These are phyloP conservation scores for Suhomyces pyralidae DNA, from an alignment of 805 yeast genomes.

Conservation along the genomic window DNA sequence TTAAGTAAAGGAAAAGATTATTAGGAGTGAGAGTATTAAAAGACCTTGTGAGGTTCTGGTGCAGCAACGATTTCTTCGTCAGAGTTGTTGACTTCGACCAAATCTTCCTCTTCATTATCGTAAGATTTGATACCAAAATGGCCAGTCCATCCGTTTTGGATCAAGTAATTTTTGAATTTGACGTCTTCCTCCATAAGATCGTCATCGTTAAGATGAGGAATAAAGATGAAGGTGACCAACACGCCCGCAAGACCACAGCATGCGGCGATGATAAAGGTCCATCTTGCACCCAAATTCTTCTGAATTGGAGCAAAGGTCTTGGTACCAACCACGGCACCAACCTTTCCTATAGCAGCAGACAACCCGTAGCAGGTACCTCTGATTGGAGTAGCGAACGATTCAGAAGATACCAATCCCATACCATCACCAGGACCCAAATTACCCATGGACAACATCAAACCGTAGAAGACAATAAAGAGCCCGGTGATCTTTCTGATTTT, in stretches of 20 bases:
- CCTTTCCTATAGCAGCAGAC: slow-evolving; percentile 77
- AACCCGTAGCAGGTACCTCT: slow-evolving; percentile 75
- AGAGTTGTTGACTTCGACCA: neutral
- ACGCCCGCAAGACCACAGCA: slow-evolving; percentile 67
- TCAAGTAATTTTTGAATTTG: slow-evolving; percentile 56
- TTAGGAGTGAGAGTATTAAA: neutral
- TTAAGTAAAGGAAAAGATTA: neutral
- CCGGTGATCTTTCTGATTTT: slow-evolving; percentile 56
- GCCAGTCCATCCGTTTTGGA: slow-evolving; percentile 59
- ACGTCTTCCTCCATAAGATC: slow-evolving; percentile 65
- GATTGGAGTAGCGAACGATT: slow-evolving; percentile 71
- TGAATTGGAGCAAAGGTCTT: slow-evolving; percentile 69
- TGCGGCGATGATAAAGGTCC: slow-evolving; percentile 83
- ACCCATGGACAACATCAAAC: slow-evolving; percentile 66
- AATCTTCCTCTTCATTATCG: slow-evolving; percentile 5
- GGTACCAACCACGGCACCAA: slow-evolving; percentile 83
- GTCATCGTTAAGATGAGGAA: slow-evolving; percentile 70
- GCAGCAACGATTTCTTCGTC: neutral
- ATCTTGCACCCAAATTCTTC: slow-evolving; percentile 56
- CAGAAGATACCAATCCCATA: slow-evolving; percentile 67
- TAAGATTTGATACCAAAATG: slow-evolving; percentile 35
- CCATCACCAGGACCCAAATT: slow-evolving; percentile 79
- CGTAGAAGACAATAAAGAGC: slow-evolving; percentile 68
- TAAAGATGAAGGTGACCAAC: slow-evolving; percentile 52
- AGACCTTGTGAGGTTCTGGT: slow-evolving; percentile 1